Base-by-base conservation (phyloP, 768 basidiomycete species). In the Sporobolomyces phaffii region DNA sequence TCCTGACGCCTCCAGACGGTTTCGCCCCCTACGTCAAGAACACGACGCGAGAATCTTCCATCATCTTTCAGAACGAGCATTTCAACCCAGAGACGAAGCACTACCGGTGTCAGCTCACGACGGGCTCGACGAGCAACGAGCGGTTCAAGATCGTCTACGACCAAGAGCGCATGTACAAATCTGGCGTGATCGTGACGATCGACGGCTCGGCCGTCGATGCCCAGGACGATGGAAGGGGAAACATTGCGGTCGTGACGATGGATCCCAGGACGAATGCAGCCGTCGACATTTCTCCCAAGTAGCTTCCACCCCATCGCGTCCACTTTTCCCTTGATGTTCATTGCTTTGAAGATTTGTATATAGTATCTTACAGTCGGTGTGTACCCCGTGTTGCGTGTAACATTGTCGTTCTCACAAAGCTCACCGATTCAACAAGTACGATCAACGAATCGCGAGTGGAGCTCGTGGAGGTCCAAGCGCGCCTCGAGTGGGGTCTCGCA, bases 131-230 rank as follows among this genome's bases (percentile, higher is more conserved):
- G 29, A 29, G 17, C 18, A n/a, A 48, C 24, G 56, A 66, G 22
- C 15, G 36, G 9, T 66, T 66, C 60, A 48, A 61, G 38, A 66
- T 66, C 48, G 29, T 60, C 11, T 66, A 66, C 52, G 65, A 66
- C 38, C 4, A 15, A 2, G 11, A 50, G 29, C 43, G 40, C 38
- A 66, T 66, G 65, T 66, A 66, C 47, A 40, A 34, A 18, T 28
- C n/a, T 0, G 65, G 59, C 5, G 47, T 56, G 2, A 9, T 40
- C 38, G 65, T 66, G 6, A 14, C 26, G 28, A 54, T 61, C 15
- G 47, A 60, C 24, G 65, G 65, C 2, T 52, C 57, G 15, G 57
- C 26, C 0, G 50, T 66, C 15, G 40, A 56, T 15, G 60, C 33
- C 10, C 44, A 60, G 36, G 64, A 65, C 29, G 52, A 65, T 45